These are phyloP conservation scores for Termitomyces titanicus DNA, from an alignment of 768 basidiomycete species.

Conservation along the genomic window DNA sequence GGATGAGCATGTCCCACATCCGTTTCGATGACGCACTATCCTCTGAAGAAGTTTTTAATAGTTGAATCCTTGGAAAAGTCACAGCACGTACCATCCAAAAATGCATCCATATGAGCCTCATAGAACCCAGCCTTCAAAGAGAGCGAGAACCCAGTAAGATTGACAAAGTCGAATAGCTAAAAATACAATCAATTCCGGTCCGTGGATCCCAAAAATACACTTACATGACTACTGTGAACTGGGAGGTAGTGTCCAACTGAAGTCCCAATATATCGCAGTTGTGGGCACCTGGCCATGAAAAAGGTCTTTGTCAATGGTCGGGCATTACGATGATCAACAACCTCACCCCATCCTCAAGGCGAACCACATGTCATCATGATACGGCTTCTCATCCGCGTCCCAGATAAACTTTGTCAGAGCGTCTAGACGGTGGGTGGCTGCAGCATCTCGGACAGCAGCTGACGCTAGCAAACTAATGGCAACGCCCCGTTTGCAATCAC, in stretches of 20 bases:
- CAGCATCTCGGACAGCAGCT: slow-evolving; percentile 47
- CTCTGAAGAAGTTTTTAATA: slow-evolving; percentile 28
- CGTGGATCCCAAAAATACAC: slow-evolving; percentile 20
- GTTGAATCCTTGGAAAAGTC: neutral
- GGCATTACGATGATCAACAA: neutral
- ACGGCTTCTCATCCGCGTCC: slow-evolving; percentile 68
- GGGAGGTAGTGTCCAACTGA: slow-evolving; percentile 62
- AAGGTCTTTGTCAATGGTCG: too few relatives aligned
- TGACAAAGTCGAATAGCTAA: slow-evolving; percentile 67
- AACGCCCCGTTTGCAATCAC: slow-evolving; percentile 19
- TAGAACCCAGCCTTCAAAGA: slow-evolving; percentile 62
- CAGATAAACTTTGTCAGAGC: slow-evolving; percentile 66
- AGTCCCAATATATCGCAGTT: slow-evolving; percentile 56
- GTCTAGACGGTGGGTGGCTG: slow-evolving; percentile 48
- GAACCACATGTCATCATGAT: slow-evolving; percentile 76
- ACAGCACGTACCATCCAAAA: slow-evolving; percentile 47
- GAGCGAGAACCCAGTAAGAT: slow-evolving; percentile 60
- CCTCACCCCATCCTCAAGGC: slow-evolving; percentile 61
- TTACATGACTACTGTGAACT: slow-evolving; percentile 55
- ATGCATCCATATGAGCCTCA: slow-evolving; percentile 50
- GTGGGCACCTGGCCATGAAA: slow-evolving; percentile 51
- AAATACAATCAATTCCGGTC: slow-evolving; percentile 1
- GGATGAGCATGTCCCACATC: slow-evolving; percentile 71
- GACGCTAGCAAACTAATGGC: slow-evolving; percentile 40
- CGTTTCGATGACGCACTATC: slow-evolving; percentile 46